phyloP scores from a whole-genome alignment of 2,329 filamentous ascomycete genomes.

The Phoma sp. region DNA sequence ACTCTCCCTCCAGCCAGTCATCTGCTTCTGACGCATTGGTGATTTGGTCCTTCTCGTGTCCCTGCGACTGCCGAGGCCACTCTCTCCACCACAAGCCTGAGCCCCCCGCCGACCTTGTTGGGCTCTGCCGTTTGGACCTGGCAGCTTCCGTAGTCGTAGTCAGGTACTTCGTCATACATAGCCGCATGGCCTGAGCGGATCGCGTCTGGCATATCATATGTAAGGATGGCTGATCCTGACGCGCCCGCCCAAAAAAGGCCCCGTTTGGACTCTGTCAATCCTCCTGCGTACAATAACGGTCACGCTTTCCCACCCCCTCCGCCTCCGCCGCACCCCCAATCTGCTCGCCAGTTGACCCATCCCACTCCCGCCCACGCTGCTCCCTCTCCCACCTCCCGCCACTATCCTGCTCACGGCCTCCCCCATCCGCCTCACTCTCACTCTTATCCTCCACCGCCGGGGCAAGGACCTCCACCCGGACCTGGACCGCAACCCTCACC shows the following conservation, averaged over 20 bases:
- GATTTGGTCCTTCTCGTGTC: slow-evolving; percentile 36
- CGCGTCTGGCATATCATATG: slow-evolving; percentile 42
- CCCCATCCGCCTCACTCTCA: slow-evolving; percentile 32
- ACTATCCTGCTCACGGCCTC: slow-evolving; percentile 34
- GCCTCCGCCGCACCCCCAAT: slow-evolving; percentile 36
- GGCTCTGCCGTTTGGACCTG: slow-evolving; percentile 35
- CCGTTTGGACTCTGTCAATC: slow-evolving; percentile 47
- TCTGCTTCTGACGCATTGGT: slow-evolving; percentile 38
- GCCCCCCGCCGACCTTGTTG: slow-evolving; percentile 32
- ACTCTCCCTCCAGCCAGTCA: slow-evolving; percentile 33
- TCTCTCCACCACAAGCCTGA: slow-evolving; percentile 25
- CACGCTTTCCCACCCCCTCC: slow-evolving; percentile 42
- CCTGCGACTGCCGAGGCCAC: slow-evolving; percentile 40
- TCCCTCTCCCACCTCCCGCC: slow-evolving; percentile 36
- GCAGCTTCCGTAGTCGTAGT: slow-evolving; percentile 21
- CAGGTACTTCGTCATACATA: slow-evolving; percentile 36
- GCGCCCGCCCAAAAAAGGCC: slow-evolving; percentile 47
- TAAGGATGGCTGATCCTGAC: slow-evolving; percentile 50
- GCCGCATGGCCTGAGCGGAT: slow-evolving; percentile 50
- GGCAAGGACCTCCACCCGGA: slow-evolving; percentile 28
- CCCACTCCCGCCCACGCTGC: slow-evolving; percentile 38
- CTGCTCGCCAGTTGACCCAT: slow-evolving; percentile 38
- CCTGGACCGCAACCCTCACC: slow-evolving; percentile 37
- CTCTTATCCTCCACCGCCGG: slow-evolving; percentile 29
- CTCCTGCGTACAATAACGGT: slow-evolving; percentile 41